Conservation (phyloP, 495 filamentous ascomycete species). For the Tetracladium setigerum region DNA sequence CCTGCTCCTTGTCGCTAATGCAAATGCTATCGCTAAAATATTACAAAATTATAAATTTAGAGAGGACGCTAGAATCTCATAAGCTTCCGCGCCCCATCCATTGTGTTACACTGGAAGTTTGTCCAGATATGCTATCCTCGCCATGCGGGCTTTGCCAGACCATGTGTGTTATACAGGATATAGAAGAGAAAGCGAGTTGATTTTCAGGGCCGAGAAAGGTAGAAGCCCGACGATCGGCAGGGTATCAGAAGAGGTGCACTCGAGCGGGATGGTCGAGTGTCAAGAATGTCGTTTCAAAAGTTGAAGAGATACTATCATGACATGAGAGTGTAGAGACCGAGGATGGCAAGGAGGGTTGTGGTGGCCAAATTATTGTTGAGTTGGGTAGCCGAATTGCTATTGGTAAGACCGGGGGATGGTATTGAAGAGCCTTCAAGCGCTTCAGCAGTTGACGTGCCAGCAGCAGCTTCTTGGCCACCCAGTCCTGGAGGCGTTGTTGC, state of each 20-base stretch:
- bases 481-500: slow-evolving; percentile 3
- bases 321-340: not conserved
- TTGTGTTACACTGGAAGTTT: not conserved
- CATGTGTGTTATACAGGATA: not conserved
- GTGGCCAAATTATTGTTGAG: not conserved
- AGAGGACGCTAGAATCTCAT: not conserved
- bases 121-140: not conserved
- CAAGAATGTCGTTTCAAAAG: too few relatives aligned
- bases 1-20: slow-evolving; percentile 2
- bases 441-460: not conserved
- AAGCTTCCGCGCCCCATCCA: too few relatives aligned
- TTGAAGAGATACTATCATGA: not conserved
- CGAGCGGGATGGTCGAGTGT: too few relatives aligned
- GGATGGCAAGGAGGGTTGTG: not conserved
- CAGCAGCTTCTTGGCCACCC: slow-evolving; percentile 9
- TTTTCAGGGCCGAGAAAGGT: too few relatives aligned
- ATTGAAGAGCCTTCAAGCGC: not conserved
- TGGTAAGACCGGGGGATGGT: not conserved
- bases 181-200: not conserved
- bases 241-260: too few relatives aligned
- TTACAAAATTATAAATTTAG: not conserved
- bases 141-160: not conserved
- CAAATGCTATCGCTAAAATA: not conserved
- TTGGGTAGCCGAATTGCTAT: not conserved
- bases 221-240: too few relatives aligned